Base-by-base conservation (phyloP, 78 protist species). In the Dictyostelium brefeldianum region DNA sequence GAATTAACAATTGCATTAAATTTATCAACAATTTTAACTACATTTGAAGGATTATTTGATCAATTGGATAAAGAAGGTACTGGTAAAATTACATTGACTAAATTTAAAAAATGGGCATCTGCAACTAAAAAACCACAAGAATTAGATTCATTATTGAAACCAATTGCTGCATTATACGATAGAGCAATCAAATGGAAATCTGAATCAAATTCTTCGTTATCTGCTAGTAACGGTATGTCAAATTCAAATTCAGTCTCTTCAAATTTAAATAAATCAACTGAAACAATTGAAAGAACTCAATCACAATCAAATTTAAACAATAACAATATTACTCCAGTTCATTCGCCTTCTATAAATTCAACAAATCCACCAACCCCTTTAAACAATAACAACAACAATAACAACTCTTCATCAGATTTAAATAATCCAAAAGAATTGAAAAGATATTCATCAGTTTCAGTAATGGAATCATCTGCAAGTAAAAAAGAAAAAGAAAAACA, bases 351-450 rank as follows among this genome's bases (percentile, higher is more conserved):
- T 17, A 41, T 18, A 20, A 6, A 15, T 12, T 15, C 74, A 80
- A 27, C 54, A 1, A 25, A 65, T 29, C 74, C 31, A 10, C 31
- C 74, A 10, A 65, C 25, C 29, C 7, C 18, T 10, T 15, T 29
- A 25, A 65, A 18, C 14, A 65, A 64, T 64, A 64, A 43, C 29
- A 64, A 65, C 29, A 65, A 65, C 29, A 65, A 41, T 15, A 65
- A 65, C 29, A 65, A 41, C 31, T 65, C 74, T 1, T 65, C 10
- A 29, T 11, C 41, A 25, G 74, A 65, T 65, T 29, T 65, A 65
- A 77, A 71, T 25, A 87, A 87, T 78, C 92, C 92, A 64, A 87
- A 87, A 70, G 92, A 87, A 78, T 59, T 87, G 14, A 87, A 77
- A 74, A 87, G 92, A 65, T 75, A 73, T 25, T 84, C 92, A 47